phyloP scores from a whole-genome alignment of 495 filamentous ascomycete genomes.

The Talaromyces nanjingensis region DNA sequence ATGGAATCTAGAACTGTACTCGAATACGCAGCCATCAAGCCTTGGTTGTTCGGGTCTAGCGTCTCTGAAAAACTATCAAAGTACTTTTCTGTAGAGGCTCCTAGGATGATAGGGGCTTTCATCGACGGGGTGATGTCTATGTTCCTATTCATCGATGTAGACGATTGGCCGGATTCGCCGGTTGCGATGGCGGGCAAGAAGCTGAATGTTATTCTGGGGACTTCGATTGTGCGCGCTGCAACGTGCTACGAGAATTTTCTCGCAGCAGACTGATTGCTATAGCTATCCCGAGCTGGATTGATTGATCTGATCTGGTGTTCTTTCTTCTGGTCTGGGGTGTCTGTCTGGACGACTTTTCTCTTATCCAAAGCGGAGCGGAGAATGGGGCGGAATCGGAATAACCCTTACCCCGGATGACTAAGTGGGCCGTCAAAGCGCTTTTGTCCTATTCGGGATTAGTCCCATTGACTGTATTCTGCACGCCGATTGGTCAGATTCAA shows the following conservation, averaged over 20 bases:
- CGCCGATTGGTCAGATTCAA: neutral
- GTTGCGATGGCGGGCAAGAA: neutral
- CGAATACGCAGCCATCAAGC: slow-evolving; percentile 9
- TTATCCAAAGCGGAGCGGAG: neutral
- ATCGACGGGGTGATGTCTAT: slow-evolving; percentile 6
- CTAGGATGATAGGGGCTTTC: slow-evolving; percentile 10
- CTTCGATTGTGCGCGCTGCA: neutral
- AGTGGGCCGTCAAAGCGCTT: neutral
- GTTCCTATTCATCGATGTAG: slow-evolving; percentile 11
- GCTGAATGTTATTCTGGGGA: neutral
- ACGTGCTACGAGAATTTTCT: neutral
- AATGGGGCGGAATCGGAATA: neutral
- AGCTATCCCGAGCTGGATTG: neutral
- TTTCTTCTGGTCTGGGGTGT: neutral
- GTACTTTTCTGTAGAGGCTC: slow-evolving; percentile 10
- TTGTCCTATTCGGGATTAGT: neutral
- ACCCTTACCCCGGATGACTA: neutral
- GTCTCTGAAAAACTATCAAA: slow-evolving; percentile 3
- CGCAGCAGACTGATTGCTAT: neutral
- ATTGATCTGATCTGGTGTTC: neutral
- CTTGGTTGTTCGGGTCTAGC: neutral
- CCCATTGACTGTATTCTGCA: neutral
- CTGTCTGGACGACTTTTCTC: neutral
- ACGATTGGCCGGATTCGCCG: slow-evolving; percentile 5
- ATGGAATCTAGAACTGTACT: neutral